Percentiles rank a stretch among this genome's conserved stretches.
Evolutionary conservation across 2,329 filamentous ascomycete species (phyloP).

Genomic region (Leptosphaerulina australis): DNA sequence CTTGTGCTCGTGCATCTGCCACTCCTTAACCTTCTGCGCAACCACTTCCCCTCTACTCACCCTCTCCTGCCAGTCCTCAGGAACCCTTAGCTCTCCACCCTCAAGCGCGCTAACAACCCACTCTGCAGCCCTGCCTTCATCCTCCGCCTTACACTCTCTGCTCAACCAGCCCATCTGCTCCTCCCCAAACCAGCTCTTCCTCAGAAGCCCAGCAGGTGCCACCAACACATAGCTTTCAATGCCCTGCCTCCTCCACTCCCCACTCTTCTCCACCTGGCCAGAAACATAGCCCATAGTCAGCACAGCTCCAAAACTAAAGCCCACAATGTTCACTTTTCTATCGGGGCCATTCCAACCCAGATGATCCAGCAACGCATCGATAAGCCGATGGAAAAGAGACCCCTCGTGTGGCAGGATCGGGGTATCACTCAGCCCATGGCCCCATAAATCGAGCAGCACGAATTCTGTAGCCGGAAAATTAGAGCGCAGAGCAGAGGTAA

Average conservation of each 20-base stretch:
- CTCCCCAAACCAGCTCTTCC: not conserved
- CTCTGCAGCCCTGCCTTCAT: constrained; percentile 42
- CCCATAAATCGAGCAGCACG: constrained; percentile 59
- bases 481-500: constrained; percentile 47
- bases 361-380: constrained; percentile 50
- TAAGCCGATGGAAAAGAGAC: constrained; percentile 51
- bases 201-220: constrained; percentile 55
- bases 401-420: constrained; percentile 52
- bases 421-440: constrained; percentile 60
- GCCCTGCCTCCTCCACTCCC: not conserved
- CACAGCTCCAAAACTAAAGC: constrained; percentile 58
- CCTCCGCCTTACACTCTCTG: not conserved
- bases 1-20: constrained; percentile 55
- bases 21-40: constrained; percentile 55
- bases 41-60: constrained; percentile 54
- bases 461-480: constrained; percentile 49
- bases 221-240: constrained; percentile 37
- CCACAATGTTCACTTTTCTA: constrained; percentile 52
- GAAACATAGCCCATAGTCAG: constrained; percentile 50
- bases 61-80: constrained; percentile 54
- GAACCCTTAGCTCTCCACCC: constrained; percentile 52
- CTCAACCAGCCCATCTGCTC: not conserved
- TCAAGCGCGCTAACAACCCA: constrained; percentile 53
- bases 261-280: not conserved
- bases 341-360: constrained; percentile 48